Evolutionary conservation across 2,329 filamentous ascomycete species (phyloP), one percentile per base, ranked within the genome.

Genomic region (Fusarium clavum): DNA sequence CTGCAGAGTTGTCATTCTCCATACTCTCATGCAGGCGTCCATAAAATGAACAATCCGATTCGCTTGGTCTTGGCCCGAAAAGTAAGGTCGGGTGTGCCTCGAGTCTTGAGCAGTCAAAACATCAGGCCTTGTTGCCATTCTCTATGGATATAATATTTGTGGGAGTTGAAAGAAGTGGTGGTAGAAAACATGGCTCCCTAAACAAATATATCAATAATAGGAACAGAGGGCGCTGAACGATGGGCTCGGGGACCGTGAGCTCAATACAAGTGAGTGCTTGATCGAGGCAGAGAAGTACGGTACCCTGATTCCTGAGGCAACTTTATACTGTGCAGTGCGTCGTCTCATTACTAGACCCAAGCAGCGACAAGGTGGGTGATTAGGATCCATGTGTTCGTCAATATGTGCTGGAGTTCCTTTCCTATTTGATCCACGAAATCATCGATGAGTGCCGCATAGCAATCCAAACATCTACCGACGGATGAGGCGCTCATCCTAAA

Each of bases 161-260:
- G 32, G 16, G 32, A 9, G 32, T 18, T 18, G 32, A 18, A 34
- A 34, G 24, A 38, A 18, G 32, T 40, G 29, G 11, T 25, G n/a
- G 22, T 43, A 54, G 40, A 47, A 58, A 55, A 40, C 59, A 60
- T 59, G 51, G 45, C 40, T 47, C 48, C 41, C 24, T 45, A 24
- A 16, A 18, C 24, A 30, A 48, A 52, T 47, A 67, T 56, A 40
- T 22, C 24, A 27, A 58, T 22, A 30, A 58, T 44, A 48, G 69
- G 52, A 54, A 66, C 46, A 41, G 48, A 63, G 62, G 58, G 67
- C 69, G 69, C 69, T 69, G 47, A 52, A 43, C 60, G 70, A 73
- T 54, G 46, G 48, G 38, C 41, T 47, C 57, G 49, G 43, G 54
- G 41, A 24, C 47, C 27, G 48, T 51, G 38, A 24, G 32, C 41